Conservation (phyloP, 2,329 filamentous ascomycete species). For the Ambrosiella cleistominuta region DNA sequence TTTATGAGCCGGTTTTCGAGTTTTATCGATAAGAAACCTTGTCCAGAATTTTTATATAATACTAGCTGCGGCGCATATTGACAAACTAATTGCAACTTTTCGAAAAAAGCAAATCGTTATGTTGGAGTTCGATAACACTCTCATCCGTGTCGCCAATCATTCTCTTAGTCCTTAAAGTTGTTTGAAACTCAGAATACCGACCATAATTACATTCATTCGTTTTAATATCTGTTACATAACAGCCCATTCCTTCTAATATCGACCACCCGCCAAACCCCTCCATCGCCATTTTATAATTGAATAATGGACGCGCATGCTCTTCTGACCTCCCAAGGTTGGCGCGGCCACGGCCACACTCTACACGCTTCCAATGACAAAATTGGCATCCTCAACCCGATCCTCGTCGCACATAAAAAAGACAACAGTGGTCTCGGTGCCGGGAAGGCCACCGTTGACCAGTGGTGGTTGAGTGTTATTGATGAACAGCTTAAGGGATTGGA, state of each 20-base stretch:
- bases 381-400: slow-evolving; percentile 67
- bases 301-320: slow-evolving; percentile 71
- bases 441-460: slow-evolving; percentile 59
- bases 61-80: neutral
- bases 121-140: no score
- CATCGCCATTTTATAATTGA: neutral
- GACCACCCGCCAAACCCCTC: no score
- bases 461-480: slow-evolving; percentile 95
- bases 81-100: neutral
- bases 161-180: no score
- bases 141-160: no score
- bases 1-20: neutral
- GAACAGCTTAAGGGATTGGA: slow-evolving; percentile 70
- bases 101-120: neutral
- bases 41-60: neutral
- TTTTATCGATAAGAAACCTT: slow-evolving; percentile 2
- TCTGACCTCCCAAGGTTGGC: slow-evolving; percentile 76
- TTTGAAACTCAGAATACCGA: no score
- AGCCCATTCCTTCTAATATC: no score
- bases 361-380: slow-evolving; percentile 54
- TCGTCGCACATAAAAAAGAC: slow-evolving; percentile 68
- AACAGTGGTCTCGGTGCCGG: slow-evolving; percentile 68
- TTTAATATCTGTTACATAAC: no score
- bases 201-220: no score
- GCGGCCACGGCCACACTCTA: slow-evolving; percentile 72